Conservation (phyloP, 225 moss, liverwort and hornwort genomes). For the Bryum argenteum region DNA sequence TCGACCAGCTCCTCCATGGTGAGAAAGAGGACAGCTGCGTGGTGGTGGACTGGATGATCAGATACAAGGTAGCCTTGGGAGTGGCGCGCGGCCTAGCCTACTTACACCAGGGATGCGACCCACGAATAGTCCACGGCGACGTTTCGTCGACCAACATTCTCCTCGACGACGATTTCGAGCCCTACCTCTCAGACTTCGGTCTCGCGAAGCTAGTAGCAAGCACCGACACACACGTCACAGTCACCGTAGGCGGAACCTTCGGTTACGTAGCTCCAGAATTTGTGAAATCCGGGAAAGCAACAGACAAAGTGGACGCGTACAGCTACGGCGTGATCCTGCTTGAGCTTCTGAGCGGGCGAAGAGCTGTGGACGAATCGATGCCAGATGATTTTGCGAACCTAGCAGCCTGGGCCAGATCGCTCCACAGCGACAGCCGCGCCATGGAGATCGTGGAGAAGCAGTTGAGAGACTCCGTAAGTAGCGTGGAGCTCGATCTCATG, state of each 20-base stretch:
- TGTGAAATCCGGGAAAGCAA: conserved; percentile 45
- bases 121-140: conserved; percentile 59
- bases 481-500: conserved; percentile 43
- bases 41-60: conserved; percentile 38
- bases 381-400: conserved; percentile 44
- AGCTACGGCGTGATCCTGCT: conserved; percentile 60
- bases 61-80: conserved; percentile 48
- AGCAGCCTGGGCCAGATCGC: conserved; percentile 39
- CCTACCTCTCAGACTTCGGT: conserved; percentile 60
- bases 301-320: conserved; percentile 60
- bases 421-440: conserved; percentile 24
- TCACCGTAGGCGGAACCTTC: conserved; percentile 55
- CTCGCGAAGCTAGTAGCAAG: conserved; percentile 46
- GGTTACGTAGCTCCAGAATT: conserved; percentile 60
- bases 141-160: conserved; percentile 52
- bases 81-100: conserved; percentile 51
- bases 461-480: conserved; percentile 30
- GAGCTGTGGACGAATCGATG: conserved; percentile 41
- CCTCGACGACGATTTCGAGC: conserved; percentile 43
- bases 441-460: conserved; percentile 35
- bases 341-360: conserved; percentile 49
- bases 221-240: conserved; percentile 45
- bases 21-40: conserved; percentile 17
- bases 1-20: conserved; percentile 51
- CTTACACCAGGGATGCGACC: conserved; percentile 51